Percentiles rank a stretch among this genome's conserved stretches.
phyloP scores from a whole-genome alignment of 148 eudicot genomes.

The Nyssa sinensis region DNA sequence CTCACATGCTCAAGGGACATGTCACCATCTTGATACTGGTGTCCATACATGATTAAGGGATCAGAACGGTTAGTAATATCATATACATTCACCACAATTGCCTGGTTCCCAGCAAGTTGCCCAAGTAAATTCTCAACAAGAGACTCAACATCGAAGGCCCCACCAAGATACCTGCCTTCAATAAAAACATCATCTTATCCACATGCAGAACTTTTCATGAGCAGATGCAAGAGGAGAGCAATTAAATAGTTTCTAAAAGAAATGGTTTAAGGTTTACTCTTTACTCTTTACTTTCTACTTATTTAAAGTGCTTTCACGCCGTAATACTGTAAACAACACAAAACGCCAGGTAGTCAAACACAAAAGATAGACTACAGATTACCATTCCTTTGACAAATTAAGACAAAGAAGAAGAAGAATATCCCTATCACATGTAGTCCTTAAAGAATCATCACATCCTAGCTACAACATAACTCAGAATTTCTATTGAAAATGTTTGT shows the following conservation, averaged over 20 bases:
- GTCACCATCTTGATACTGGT: conserved; percentile 48
- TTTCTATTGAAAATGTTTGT: background rate
- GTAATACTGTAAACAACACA: background rate
- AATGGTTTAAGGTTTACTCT: too few relatives aligned
- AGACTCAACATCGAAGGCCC: conserved; percentile 77
- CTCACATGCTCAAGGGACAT: conserved; percentile 47
- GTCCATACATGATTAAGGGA: conserved; percentile 61
- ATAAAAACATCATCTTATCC: background rate
- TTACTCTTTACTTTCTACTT: background rate
- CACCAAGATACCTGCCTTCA: conserved; percentile 59
- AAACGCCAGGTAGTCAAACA: background rate
- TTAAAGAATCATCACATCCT: too few relatives aligned
- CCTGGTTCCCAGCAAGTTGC: conserved; percentile 68
- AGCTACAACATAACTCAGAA: background rate
- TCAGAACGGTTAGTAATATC: conserved; percentile 69
- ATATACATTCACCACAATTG: conserved; percentile 56
- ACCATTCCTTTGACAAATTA: too few relatives aligned
- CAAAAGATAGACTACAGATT: background rate
- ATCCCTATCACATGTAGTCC: background rate
- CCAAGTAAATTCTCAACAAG: conserved; percentile 69
- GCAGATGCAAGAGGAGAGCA: background rate
- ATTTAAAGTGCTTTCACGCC: background rate
- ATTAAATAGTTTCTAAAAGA: too few relatives aligned
- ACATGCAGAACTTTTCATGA: background rate
- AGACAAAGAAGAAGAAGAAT: too few relatives aligned